Base-by-base conservation (phyloP, 1,284 basidiomycete genomes). In the Fomitopsis pinicola region DNA sequence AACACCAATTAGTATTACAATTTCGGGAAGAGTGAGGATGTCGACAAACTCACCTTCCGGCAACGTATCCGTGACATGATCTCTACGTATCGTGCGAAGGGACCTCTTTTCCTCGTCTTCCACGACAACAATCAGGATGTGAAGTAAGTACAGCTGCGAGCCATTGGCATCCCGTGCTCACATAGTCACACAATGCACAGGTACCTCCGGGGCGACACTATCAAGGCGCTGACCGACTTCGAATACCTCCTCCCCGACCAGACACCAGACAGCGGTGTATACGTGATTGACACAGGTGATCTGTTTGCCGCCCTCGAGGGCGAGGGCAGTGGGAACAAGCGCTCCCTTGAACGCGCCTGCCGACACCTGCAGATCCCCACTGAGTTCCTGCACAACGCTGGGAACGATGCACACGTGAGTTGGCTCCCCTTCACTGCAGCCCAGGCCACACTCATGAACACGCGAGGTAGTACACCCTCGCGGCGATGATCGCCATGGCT, bases 351-450 rank as follows among this genome's bases (percentile, higher is more conserved):
- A 60, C 81, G 82, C 30, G 78, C 85, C 36, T 89, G 87, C 70
- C 74, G 77, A 54, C 82, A 86, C 50, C 78, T 94, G 9, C 80
- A 84, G 57, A 79, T 92, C 53, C 67, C 74, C 0, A 81, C 82
- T 1, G 65, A 78, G 38, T 79, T 80, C 67, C 75, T 92, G 59
- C 92, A 94, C 77, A 94, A 94, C 71, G 91, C 91, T 2, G 92
- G 92, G 0, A 94, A 94, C 69, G 92, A 94, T 72, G 92, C 92
- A 0, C 80, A 88, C 70, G 91, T 91, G 68, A 59, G 85, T 78
- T 35, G 36, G 15, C 9, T 45, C 33, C 9, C 57, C 30, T 33
- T 57, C 63, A 59, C 26, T 12, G 22, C 45, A 9, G 19, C 42
- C 26, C 26, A 56, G 14, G 36, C 33, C 15, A 15, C 38, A 22